Conservation (phyloP, 257 asterid genomes). For the Knoxia roxburghii region DNA sequence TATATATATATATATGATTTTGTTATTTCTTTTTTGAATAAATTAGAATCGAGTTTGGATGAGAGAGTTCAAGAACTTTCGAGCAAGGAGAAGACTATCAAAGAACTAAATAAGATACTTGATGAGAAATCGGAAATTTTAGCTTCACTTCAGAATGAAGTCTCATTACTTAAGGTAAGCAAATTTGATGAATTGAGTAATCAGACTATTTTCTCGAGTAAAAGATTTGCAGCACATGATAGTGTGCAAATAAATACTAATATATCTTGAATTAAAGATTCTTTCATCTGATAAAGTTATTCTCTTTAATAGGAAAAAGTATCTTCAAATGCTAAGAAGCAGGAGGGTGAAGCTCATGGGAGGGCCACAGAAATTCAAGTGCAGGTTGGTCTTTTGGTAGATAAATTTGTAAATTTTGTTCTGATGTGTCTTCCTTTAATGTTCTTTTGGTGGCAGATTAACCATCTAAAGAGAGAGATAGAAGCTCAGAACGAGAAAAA, state of each 20-base stretch:
- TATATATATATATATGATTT: background rate
- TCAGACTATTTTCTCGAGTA: background rate
- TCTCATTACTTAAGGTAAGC: slow-evolving; percentile 29
- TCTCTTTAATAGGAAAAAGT: slow-evolving; percentile 22
- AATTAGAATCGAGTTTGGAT: slow-evolving; percentile 30
- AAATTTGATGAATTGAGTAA: background rate
- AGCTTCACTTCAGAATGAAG: slow-evolving; percentile 32
- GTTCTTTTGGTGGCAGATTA: slow-evolving; percentile 25
- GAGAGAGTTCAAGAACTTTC: slow-evolving; percentile 27
- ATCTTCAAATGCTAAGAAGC: slow-evolving; percentile 25
- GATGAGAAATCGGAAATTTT: slow-evolving; percentile 34
- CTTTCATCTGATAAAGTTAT: background rate
- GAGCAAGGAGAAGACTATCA: slow-evolving; percentile 32
- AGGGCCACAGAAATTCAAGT: slow-evolving; percentile 31
- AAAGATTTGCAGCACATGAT: background rate
- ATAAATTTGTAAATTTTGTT: slow-evolving; percentile 1
- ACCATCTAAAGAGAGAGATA: slow-evolving; percentile 33
- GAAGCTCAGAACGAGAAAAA: slow-evolving; percentile 35
- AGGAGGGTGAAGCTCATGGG: slow-evolving; percentile 28
- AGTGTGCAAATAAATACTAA: too few relatives aligned
- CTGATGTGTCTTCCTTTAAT: background rate
- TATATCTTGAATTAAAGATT: background rate
- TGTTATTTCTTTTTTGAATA: background rate
- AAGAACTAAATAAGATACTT: slow-evolving; percentile 27
- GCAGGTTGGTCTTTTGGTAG: slow-evolving; percentile 30